phyloP scores from a whole-genome alignment of 495 filamentous ascomycete species.

The Tuber umbilicatum region DNA sequence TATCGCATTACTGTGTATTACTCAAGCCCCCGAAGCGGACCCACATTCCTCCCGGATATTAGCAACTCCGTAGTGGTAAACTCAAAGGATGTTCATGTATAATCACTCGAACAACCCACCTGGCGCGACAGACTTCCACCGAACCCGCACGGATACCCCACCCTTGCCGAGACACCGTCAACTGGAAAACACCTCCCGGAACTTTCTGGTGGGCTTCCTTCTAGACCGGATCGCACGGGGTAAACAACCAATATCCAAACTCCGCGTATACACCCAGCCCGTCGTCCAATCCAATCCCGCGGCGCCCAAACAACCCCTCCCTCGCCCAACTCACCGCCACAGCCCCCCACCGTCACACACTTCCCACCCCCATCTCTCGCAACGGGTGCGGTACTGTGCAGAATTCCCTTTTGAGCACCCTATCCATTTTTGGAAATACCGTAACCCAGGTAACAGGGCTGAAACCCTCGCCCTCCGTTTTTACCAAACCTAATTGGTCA shows the following conservation, averaged over 20 bases:
- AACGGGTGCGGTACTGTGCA: neutral
- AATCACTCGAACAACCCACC: neutral
- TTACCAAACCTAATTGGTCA: neutral
- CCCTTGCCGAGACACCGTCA: neutral
- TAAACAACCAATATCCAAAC: neutral
- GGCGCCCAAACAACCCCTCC: neutral
- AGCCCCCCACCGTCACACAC: neutral
- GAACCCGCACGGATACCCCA: neutral
- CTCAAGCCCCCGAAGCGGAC: neutral
- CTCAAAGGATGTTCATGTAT: neutral
- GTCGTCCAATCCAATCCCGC: neutral
- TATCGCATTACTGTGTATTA: neutral
- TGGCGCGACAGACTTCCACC: neutral
- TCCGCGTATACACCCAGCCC: neutral
- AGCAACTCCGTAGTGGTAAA: neutral
- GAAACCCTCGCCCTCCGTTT: neutral
- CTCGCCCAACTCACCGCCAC: neutral
- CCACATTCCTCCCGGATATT: too few species aligned
- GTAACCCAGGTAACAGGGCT: neutral
- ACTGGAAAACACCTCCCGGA: neutral
- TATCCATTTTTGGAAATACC: neutral
- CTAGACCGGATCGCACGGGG: neutral
- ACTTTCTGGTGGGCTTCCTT: neutral
- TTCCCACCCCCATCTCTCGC: neutral
- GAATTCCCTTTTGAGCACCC: neutral